Evolutionary conservation across 2,329 filamentous ascomycete species (phyloP), one percentile per base, ranked within the genome.

Genomic region (Calonectria pauciramosa): DNA sequence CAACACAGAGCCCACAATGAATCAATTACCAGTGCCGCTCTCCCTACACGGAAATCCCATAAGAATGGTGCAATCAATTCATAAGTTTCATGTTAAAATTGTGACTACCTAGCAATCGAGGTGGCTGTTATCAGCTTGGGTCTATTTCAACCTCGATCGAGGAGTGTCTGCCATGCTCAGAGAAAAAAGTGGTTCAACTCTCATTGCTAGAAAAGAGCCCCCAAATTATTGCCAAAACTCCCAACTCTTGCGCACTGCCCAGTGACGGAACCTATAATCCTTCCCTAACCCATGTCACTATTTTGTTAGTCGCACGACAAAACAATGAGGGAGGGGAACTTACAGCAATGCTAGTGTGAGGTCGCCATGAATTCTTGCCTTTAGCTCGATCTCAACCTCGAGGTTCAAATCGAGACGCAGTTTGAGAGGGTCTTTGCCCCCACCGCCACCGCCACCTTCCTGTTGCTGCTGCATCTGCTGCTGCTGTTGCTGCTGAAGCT

Each of bases 341-440:
- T 86, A 91, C 89, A 91, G 86, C 79, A 97, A 89, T 77, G 93
- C 93, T 77, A 97, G 85, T 41, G 94, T 96, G 77, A 97, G 86
- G 86, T 97, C 95, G 82, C 95, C 95, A 80, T 96, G 93, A 78
- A 97, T 96, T 84, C 93, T 93, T 26, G 95, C 95, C 89, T 97
- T 97, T 75, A 97, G 89, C 80, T 95, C 93, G 75, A 97, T 94
- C 85, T 97, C 95, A 65, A 97, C 90, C 78, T 97, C 95, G 72
- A 97, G 88, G 84, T 97, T 97, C 71, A 96, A 88, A 82, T 97
- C 95, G 28, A 97, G 86, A 47, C 93, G 90, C 80, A 97, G 85
- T 83, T 93, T 93, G 82, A 96, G 86, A 32, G 80, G 72, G 36
- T 82, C 79, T 4, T 80, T 80, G 32, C 71, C 70, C n/a, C 76